Evolutionary conservation across 257 asterid genomes (phyloP).

Genomic region (Lantana camara): DNA sequence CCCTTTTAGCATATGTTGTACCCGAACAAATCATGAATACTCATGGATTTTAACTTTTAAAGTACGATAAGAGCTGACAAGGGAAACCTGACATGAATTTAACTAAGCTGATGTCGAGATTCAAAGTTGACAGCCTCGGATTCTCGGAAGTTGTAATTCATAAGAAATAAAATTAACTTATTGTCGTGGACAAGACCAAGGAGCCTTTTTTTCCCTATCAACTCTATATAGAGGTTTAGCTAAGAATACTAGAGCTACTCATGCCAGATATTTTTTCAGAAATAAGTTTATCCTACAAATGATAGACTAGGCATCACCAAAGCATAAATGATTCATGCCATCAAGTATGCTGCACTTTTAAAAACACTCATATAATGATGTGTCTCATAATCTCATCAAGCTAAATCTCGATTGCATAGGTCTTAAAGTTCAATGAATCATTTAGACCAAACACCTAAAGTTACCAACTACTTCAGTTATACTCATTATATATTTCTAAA

Average conservation of each 20-base stretch:
- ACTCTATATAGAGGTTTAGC: conserved; percentile 5
- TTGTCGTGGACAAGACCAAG: conserved; percentile 10
- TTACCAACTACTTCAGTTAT: conserved; percentile 9
- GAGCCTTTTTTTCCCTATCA: conserved; percentile 1
- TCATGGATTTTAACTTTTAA: not conserved
- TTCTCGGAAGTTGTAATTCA: not conserved
- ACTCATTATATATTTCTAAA: not conserved
- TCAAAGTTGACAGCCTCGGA: not conserved
- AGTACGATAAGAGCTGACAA: not conserved
- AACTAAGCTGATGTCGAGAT: not conserved
- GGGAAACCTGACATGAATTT: not conserved
- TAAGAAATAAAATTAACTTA: not conserved
- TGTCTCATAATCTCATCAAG: conserved; percentile 7
- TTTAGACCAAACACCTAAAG: not conserved
- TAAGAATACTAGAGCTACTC: conserved; percentile 2
- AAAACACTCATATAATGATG: not conserved
- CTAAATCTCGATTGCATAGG: conserved; percentile 5
- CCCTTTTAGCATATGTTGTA: conserved; percentile 10
- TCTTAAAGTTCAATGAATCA: conserved; percentile 18
- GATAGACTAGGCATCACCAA: conserved; percentile 7
- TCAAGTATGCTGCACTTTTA: not conserved
- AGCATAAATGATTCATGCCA: conserved; percentile 10
- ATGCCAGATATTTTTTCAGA: conserved; percentile 10
- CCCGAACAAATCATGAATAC: not conserved
- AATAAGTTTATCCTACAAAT: not conserved